Evolutionary conservation across 1,139 yeast genomes (phyloP).

Genomic region (Magnusiomyces magnusii): DNA sequence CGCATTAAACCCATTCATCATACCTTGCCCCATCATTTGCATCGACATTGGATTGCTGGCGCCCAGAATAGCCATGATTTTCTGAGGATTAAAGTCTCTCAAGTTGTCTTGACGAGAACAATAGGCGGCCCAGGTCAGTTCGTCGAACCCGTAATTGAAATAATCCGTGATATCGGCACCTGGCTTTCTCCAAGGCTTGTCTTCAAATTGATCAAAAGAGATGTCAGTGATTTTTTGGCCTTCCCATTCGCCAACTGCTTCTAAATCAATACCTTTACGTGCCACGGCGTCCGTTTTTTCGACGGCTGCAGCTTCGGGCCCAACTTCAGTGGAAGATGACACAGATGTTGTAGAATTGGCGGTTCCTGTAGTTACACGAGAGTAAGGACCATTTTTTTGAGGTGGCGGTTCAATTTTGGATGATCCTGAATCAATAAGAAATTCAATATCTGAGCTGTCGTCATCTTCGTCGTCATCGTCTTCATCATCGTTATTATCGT

Average conservation of each 20-base stretch:
- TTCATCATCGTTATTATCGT: slow-evolving; percentile 20
- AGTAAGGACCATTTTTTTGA: slow-evolving; percentile 26
- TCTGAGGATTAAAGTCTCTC: slow-evolving; percentile 62
- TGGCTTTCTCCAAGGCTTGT: slow-evolving; percentile 97
- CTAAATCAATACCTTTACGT: slow-evolving; percentile 52
- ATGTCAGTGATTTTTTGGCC: slow-evolving; percentile 80
- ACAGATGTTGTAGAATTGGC: slow-evolving; percentile 15
- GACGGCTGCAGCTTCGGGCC: slow-evolving; percentile 19
- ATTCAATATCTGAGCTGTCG: slow-evolving; percentile 40
- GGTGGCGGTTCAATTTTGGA: slow-evolving; percentile 34
- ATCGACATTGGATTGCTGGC: slow-evolving; percentile 25
- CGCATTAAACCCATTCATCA: slow-evolving; percentile 26
- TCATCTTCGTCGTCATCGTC: slow-evolving; percentile 21
- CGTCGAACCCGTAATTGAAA: slow-evolving; percentile 95
- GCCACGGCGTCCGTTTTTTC: slow-evolving; percentile 24
- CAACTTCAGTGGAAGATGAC: neutral
- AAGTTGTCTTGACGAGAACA: slow-evolving; percentile 80
- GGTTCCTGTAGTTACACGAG: slow-evolving; percentile 17
- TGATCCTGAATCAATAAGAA: slow-evolving; percentile 47
- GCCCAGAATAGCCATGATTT: slow-evolving; percentile 31
- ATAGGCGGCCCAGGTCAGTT: slow-evolving; percentile 91
- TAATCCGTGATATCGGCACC: slow-evolving; percentile 94
- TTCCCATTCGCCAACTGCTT: slow-evolving; percentile 69
- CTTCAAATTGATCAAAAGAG: slow-evolving; percentile 75
- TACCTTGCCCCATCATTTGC: slow-evolving; percentile 13